Evolutionary conservation across 1,284 basidiomycete genomes (phyloP).

Genomic region (Austroboletus novae-zelandiae): DNA sequence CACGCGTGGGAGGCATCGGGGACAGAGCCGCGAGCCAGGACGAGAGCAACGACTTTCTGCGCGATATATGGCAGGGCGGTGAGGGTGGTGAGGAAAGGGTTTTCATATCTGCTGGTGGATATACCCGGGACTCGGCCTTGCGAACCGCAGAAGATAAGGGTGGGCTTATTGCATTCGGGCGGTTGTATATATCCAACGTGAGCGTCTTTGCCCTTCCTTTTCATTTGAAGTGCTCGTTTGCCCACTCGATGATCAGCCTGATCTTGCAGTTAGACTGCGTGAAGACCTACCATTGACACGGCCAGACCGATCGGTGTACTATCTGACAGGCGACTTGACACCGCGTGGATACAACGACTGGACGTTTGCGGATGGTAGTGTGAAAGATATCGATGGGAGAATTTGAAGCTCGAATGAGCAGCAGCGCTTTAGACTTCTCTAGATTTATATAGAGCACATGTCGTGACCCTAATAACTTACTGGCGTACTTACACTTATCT

Average conservation of each 20-base stretch:
- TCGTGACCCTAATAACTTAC: too few relatives aligned
- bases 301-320: conserved; percentile 20
- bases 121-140: conserved; percentile 20
- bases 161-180: conserved; percentile 38
- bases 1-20: conserved; percentile 28
- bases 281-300: conserved; percentile 15
- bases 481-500: too few relatives aligned
- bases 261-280: conserved; percentile 37
- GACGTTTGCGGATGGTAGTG: conserved; percentile 10
- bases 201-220: conserved; percentile 10
- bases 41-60: conserved; percentile 17
- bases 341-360: conserved; percentile 29
- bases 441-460: too few relatives aligned
- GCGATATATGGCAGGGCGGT: conserved; percentile 34
- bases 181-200: conserved; percentile 25
- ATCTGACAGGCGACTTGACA: conserved; percentile 11
- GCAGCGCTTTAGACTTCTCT: too few relatives aligned
- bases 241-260: conserved; percentile 33
- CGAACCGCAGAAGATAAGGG: conserved; percentile 20
- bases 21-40: not conserved
- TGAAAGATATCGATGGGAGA: not conserved
- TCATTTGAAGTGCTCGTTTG: not conserved
- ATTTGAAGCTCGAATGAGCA: too few relatives aligned
- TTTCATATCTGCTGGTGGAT: conserved; percentile 45
- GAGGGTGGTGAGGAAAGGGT: conserved; percentile 16